Evolutionary conservation across 805 yeast species (phyloP), one percentile per base, ranked within the genome.

Genomic region (Candida ficus): DNA sequence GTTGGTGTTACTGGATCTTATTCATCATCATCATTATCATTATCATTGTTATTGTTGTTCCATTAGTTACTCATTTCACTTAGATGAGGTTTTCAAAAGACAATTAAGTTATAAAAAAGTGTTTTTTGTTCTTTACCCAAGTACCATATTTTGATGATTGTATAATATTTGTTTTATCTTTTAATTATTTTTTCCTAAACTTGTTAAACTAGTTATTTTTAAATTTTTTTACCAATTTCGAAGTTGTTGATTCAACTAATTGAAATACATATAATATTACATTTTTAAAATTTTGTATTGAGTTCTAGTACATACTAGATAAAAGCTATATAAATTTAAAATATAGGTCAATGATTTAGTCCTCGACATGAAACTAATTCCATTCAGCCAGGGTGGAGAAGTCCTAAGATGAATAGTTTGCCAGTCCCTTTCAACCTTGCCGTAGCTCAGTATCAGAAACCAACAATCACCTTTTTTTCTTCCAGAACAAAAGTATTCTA

Each of bases 1-100:
- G 87, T 72, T 85, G 93, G 80, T 84, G 95, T 61, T 71, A 77
- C 58, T 67, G 81, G 66, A 80, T 87, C 60, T 60, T 71, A 54
- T 65, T 76, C 48, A 56, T 80, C 39, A 71, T 84, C 50, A 61
- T 83, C 43, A 68, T 75, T 48, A 76, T 83, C 44, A 69, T 86
- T 55, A 81, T 84, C 32, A 78, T 80, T 48, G 79, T 77, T 41
- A 75, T 82, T 53, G 89, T 86, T 58, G 83, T 53, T 41, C 58
- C 60, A 37, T 33, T 54, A 34, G 61, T 46, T 29, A 42, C 45
- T 22, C 52, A 50, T 33, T 50, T 50, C 39, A 33, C 50, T 34
- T 43, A 18, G 35, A 18, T 18, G 10, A 14, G 7, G 17, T 14
- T 5, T n/a, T 8, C 6, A 18, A 12, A 19, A 11, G 20, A 29